Percentiles rank a stretch among this genome's conserved stretches.
Conservation (phyloP, 139 green algal genomes). For the Closterium sp. region DNA sequence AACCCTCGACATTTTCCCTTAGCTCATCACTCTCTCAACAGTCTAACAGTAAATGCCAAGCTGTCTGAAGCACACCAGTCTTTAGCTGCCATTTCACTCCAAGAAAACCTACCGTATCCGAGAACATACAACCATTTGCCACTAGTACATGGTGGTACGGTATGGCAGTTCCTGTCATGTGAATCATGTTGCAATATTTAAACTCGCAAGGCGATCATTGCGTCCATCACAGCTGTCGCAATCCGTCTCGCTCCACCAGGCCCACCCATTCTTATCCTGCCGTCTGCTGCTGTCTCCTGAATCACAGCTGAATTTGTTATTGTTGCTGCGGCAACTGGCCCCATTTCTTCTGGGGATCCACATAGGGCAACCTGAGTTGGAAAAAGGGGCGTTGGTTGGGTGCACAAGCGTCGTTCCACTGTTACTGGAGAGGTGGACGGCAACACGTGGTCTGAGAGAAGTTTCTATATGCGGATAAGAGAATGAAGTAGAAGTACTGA, state of each 20-base stretch:
- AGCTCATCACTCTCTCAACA: too few relatives aligned
- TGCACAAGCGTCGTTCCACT: background rate
- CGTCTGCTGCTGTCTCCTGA: constrained; percentile 23
- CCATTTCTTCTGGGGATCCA: background rate
- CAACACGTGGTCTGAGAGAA: background rate
- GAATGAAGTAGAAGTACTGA: background rate
- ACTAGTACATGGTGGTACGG: too few relatives aligned
- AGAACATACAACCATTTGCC: too few relatives aligned
- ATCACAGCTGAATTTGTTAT: constrained; percentile 5
- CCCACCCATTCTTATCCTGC: constrained; percentile 24
- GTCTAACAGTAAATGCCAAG: too few relatives aligned
- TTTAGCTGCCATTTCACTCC: too few relatives aligned
- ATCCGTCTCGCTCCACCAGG: constrained; percentile 29
- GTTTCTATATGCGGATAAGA: background rate
- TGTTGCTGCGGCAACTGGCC: background rate
- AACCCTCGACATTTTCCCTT: too few relatives aligned
- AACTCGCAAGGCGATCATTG: too few relatives aligned
- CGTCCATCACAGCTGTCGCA: constrained; percentile 21
- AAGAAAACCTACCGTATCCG: too few relatives aligned
- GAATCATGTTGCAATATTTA: too few relatives aligned
- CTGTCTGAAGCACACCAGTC: too few relatives aligned
- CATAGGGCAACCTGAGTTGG: constrained; percentile 25
- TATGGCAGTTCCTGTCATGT: too few relatives aligned
- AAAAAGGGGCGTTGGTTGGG: background rate
- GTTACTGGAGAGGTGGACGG: background rate